Base-by-base conservation (phyloP, 108 stramenopile genomes). In the Poteriospumella lacustris region DNA sequence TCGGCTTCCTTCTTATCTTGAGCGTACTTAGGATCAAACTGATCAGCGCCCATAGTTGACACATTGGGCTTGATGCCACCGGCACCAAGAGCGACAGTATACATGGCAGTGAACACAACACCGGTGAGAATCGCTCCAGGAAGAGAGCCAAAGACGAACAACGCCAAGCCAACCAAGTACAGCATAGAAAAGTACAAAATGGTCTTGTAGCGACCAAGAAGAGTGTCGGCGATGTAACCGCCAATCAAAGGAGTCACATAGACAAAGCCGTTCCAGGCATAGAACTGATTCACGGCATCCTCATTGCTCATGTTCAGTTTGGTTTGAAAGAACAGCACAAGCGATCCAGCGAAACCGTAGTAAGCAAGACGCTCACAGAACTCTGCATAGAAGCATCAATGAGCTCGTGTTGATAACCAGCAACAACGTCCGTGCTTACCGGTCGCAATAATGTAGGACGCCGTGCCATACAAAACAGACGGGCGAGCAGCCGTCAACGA, bases 41-140 rank as follows among this genome's bases (percentile, higher is more conserved):
- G 83, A 41, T 84, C 83, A 15, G 83, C 83, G 1, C 83, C 83
- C 33, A 84, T 81, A 1, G 82, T 82, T 19, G 70, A 75, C 29
- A 84, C 83, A 77, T 76, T 82, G 2, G 83, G 43, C 79, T 84
- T 84, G 15, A 84, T 84, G n/a, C 83, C 83, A 26, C 83, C 83
- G 42, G 76, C 64, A 38, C 81, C 60, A 9, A 82, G 31, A 39
- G 76, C 59, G 24, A 80, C 39, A 33, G 39, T 79, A 67, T 79
- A 79, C 26, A 79, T 69, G 33, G 60, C 78, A 0, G 38, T 24
- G 38, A 40, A 70, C 39, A 79, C 26, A 1, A 79, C 24, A 1
- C 39, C 78, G 52, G 59, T 28, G 29, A 42, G 38, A 9, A 34
- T 24, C 1, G 24, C 0, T 29, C 79, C 79, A 19, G 79, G 79